phyloP scores from a whole-genome alignment of 495 filamentous ascomycete genomes.

The Neurospora hispaniola region DNA sequence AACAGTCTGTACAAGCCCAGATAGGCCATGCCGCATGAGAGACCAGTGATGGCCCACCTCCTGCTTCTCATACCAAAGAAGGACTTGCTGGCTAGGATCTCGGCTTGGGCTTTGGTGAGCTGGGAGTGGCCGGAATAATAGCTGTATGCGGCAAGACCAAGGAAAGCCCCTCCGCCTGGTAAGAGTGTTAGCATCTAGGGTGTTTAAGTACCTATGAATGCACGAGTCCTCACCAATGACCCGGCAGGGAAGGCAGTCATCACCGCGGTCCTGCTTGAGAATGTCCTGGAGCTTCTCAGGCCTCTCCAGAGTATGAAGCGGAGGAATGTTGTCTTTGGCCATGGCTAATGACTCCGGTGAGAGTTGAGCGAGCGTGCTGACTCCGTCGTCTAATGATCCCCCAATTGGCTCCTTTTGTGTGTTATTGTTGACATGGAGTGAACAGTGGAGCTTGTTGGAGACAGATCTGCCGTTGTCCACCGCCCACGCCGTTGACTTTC shows the following conservation, averaged over 20 bases:
- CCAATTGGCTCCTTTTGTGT: not conserved
- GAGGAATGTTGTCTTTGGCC: conserved; percentile 30
- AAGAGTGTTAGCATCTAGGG: not conserved
- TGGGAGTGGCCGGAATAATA: conserved; percentile 72
- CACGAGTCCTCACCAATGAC: conserved; percentile 43
- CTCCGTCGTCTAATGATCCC: not conserved
- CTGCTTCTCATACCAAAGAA: conserved; percentile 70
- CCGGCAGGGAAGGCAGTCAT: conserved; percentile 61
- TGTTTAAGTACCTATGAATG: too few relatives aligned
- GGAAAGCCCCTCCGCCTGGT: conserved; percentile 63
- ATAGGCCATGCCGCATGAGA: conserved; percentile 57
- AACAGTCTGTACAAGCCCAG: conserved; percentile 47
- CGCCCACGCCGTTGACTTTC: not conserved
- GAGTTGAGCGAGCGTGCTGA: not conserved
- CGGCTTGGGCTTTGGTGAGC: conserved; percentile 55
- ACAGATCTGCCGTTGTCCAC: conserved; percentile 1
- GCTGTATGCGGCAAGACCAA: conserved; percentile 82
- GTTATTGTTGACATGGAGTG: not conserved
- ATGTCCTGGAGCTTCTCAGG: conserved; percentile 42
- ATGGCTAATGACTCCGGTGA: conserved; percentile 15
- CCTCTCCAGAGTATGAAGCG: conserved; percentile 33
- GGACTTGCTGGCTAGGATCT: conserved; percentile 58
- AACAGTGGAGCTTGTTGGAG: not conserved
- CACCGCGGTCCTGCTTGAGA: conserved; percentile 50
- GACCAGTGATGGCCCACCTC: conserved; percentile 56